These are phyloP conservation scores for Termitomyces heimii DNA, from an alignment of 768 basidiomycete genomes.

Conservation along the genomic window DNA sequence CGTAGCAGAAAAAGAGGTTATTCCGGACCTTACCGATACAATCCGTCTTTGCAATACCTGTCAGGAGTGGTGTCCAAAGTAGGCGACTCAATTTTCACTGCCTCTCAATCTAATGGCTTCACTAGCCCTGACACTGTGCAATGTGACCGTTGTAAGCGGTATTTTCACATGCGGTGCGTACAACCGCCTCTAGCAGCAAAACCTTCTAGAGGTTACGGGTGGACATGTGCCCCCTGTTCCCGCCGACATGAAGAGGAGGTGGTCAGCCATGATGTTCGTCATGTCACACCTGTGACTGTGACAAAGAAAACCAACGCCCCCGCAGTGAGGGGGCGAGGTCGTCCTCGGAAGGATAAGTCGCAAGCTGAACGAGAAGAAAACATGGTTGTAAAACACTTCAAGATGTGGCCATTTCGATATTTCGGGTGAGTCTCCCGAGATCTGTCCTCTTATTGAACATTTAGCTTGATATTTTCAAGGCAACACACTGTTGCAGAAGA, in stretches of 20 bases:
- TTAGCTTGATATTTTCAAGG: conserved; percentile 30
- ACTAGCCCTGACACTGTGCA: conserved; percentile 77
- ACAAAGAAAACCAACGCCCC: conserved; percentile 64
- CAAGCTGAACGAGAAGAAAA: conserved; percentile 76
- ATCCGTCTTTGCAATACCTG: conserved; percentile 86
- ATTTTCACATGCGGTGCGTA: conserved; percentile 94
- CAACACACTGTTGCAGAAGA: conserved; percentile 90
- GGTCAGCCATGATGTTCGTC: conserved; percentile 66
- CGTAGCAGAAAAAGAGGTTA: conserved; percentile 89
- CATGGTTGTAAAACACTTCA: conserved; percentile 75
- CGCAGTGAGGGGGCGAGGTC: conserved; percentile 63
- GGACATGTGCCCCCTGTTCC: conserved; percentile 95
- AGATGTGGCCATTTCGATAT: conserved; percentile 93
- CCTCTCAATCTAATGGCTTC: conserved; percentile 7
- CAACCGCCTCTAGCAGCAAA: conserved; percentile 87
- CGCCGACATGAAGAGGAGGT: conserved; percentile 83
- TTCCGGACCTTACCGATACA: conserved; percentile 83
- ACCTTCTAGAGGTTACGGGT: conserved; percentile 93
- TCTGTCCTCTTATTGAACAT: conserved; percentile 2
- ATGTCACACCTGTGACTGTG: conserved; percentile 36
- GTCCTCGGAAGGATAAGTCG: conserved; percentile 70
- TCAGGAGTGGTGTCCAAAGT: conserved; percentile 86
- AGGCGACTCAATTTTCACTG: conserved; percentile 25
- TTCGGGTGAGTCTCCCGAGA: conserved; percentile 67
- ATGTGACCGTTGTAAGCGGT: conserved; percentile 88